Evolutionary conservation across 164 flowering plant genomes (phyloP).

Genomic region (Piper longum): DNA sequence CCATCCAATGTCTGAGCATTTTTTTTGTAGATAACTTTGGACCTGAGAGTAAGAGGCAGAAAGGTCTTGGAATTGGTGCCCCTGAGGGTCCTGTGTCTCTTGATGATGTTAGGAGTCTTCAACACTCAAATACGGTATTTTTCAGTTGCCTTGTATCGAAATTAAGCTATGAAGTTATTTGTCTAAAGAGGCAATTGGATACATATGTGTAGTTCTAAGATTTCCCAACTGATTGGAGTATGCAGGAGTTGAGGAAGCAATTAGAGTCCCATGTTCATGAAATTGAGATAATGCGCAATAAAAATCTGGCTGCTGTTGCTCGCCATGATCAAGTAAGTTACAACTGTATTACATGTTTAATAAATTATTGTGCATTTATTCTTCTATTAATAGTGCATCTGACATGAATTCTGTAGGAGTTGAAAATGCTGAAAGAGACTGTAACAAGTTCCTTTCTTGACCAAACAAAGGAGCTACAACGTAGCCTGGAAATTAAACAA

Average conservation of each 20-base stretch:
- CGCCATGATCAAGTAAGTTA: slow-evolving; percentile 61
- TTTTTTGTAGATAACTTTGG: slow-evolving; percentile 34
- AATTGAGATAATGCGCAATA: slow-evolving; percentile 51
- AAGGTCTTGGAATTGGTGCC: slow-evolving; percentile 90
- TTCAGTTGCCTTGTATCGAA: neutral
- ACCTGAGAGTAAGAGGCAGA: slow-evolving; percentile 56
- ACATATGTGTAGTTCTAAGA: neutral
- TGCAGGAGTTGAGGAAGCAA: slow-evolving; percentile 85
- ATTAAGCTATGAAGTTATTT: too few species aligned
- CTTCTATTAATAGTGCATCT: neutral
- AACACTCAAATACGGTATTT: slow-evolving; percentile 78
- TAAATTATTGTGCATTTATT: neutral
- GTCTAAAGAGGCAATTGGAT: neutral
- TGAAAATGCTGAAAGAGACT: slow-evolving; percentile 52
- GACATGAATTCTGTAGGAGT: slow-evolving; percentile 30
- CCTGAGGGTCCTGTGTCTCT: slow-evolving; percentile 94
- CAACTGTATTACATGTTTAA: neutral
- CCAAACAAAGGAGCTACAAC: slow-evolving; percentile 38
- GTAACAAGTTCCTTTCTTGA: slow-evolving; percentile 36
- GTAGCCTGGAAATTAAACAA: slow-evolving; percentile 39
- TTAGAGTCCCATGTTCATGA: slow-evolving; percentile 60
- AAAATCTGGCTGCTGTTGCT: slow-evolving; percentile 39
- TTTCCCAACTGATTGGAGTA: neutral
- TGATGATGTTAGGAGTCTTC: slow-evolving; percentile 93
- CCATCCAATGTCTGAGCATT: neutral